phyloP scores from a whole-genome alignment of 2,329 filamentous ascomycete species.

The Fusarium devonianum region DNA sequence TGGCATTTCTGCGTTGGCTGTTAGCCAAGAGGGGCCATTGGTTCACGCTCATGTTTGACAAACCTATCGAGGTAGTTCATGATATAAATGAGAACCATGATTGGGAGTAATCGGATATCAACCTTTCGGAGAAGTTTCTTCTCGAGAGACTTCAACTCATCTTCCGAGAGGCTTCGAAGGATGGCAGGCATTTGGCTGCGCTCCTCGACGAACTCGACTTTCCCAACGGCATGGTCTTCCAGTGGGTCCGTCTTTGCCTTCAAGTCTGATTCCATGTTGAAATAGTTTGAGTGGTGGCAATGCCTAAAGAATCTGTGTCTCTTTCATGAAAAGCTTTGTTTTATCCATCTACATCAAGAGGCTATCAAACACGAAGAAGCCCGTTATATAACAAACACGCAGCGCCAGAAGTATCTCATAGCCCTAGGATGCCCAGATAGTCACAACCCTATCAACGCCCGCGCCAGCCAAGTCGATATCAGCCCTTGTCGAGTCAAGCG shows the following conservation, averaged over 20 bases:
- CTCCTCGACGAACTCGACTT: not conserved
- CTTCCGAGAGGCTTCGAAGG: not conserved
- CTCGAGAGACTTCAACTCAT: not conserved
- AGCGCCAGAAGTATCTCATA: no score
- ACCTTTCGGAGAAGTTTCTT: conserved; percentile 5
- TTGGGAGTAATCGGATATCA: conserved; percentile 1
- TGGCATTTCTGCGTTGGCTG: not conserved
- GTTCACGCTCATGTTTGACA: not conserved
- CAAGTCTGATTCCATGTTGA: not conserved
- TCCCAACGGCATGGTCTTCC: not conserved
- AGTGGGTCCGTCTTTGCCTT: not conserved
- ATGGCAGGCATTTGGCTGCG: not conserved
- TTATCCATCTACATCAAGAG: no score
- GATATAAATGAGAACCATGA: conserved; percentile 8
- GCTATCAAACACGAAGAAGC: no score
- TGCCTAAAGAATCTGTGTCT: no score
- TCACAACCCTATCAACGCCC: not conserved
- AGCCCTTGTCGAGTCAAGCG: not conserved
- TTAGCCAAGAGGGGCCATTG: not conserved
- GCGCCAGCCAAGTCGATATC: not conserved
- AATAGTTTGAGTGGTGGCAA: no score
- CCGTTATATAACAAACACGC: no score
- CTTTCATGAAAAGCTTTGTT: no score
- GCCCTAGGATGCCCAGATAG: no score
- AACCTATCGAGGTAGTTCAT: conserved; percentile 9